Evolutionary conservation across 108 stramenopile species (phyloP).

Genomic region (Schizochytrium sp.): DNA sequence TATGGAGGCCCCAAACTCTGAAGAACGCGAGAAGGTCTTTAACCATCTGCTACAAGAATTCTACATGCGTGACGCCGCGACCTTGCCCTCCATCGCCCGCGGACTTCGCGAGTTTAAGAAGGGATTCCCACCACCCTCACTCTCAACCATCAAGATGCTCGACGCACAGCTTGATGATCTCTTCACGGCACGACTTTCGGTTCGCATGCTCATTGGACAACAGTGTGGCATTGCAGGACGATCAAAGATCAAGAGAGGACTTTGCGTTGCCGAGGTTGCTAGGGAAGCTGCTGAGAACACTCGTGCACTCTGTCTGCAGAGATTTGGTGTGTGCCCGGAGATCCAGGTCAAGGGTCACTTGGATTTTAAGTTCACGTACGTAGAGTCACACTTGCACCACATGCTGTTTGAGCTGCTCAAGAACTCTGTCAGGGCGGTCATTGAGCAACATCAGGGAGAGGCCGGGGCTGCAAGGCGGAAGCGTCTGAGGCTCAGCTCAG

Average conservation of each 20-base stretch:
- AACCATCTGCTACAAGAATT: not conserved
- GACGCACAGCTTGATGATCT: slow-evolving; percentile 96
- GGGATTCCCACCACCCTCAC: not conserved
- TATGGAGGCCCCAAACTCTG: slow-evolving; percentile 76
- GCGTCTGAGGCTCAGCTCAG: slow-evolving; percentile 34
- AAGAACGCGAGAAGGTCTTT: slow-evolving; percentile 79
- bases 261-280: slow-evolving; percentile 91
- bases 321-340: slow-evolving; percentile 97
- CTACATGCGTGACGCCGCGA: slow-evolving; percentile 58
- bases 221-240: slow-evolving; percentile 35
- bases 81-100: slow-evolving; percentile 61
- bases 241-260: slow-evolving; percentile 75
- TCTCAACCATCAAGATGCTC: slow-evolving; percentile 63
- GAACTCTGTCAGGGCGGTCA: slow-evolving; percentile 93
- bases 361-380: slow-evolving; percentile 91
- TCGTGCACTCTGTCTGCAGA: slow-evolving; percentile 92
- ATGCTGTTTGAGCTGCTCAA: slow-evolving; percentile 96
- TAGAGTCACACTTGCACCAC: slow-evolving; percentile 93
- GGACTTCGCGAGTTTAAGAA: slow-evolving; percentile 45
- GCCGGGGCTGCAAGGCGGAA: slow-evolving; percentile 62
- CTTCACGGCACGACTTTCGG: slow-evolving; percentile 95
- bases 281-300: slow-evolving; percentile 95
- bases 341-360: slow-evolving; percentile 92
- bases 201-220: slow-evolving; percentile 95
- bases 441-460: slow-evolving; percentile 93